Evolutionary conservation across 2,329 filamentous ascomycete species (phyloP).

Genomic region (Aspergillus terreus): DNA sequence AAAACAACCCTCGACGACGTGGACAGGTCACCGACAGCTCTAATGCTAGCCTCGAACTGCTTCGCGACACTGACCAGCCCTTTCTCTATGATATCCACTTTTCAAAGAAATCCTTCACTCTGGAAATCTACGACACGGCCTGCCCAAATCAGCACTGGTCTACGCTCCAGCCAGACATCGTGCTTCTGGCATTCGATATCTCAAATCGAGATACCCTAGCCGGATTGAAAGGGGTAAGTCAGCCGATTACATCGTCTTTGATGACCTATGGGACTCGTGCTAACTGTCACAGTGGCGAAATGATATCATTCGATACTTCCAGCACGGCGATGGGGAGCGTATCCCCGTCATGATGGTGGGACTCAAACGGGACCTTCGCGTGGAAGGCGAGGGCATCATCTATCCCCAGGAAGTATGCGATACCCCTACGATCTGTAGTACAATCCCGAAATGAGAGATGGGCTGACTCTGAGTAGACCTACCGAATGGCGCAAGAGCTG

Average conservation of each 20-base stretch:
- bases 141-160: slow-evolving; percentile 55
- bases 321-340: slow-evolving; percentile 38
- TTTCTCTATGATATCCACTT: slow-evolving; percentile 58
- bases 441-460: slow-evolving; percentile 21
- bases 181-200: slow-evolving; percentile 59
- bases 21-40: slow-evolving; percentile 17
- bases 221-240: slow-evolving; percentile 41
- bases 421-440: slow-evolving; percentile 15
- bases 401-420: slow-evolving; percentile 39
- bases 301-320: slow-evolving; percentile 49
- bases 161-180: slow-evolving; percentile 50
- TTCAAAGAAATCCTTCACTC: slow-evolving; percentile 52
- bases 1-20: slow-evolving; percentile 15
- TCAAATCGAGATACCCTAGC: slow-evolving; percentile 49
- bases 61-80: slow-evolving; percentile 56
- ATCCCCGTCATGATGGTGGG: slow-evolving; percentile 59
- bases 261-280: not conserved
- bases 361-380: slow-evolving; percentile 55
- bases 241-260: too few relatives aligned
- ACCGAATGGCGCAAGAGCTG: slow-evolving; percentile 58
- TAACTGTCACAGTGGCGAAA: slow-evolving; percentile 36
- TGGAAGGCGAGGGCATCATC: slow-evolving; percentile 41
- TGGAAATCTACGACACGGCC: slow-evolving; percentile 56
- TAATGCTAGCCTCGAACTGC: slow-evolving; percentile 36
- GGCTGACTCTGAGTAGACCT: slow-evolving; percentile 38